Evolutionary conservation across 2,329 filamentous ascomycete genomes (phyloP), one percentile per base, ranked within the genome.

Genomic region (Rhytidhysteron rufulum): DNA sequence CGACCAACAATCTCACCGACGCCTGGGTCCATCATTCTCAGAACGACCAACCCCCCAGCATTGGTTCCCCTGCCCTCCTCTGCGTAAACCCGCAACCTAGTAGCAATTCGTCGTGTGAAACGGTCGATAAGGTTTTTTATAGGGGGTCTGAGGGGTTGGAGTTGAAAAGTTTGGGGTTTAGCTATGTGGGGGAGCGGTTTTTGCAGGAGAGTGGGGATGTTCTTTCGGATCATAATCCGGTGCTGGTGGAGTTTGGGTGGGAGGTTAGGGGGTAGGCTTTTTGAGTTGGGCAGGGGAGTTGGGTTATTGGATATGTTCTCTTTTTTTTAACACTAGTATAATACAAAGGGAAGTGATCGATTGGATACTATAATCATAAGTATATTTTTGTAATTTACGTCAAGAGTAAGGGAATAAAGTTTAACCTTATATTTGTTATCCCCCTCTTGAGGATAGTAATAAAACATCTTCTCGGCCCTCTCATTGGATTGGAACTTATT

Each of bases 121-220:
- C 75, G 3, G 79, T 85, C 27, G 82, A 85, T 63, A 86, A 85
- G 63, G 67, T 83, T 34, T 75, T 83, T 50, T 83, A 79, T 65
- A 74, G 79, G 27, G 69, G 70, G 22, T 71, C 70, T 15, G 51
- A 69, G n/a, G 49, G 73, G 3, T 48, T 80, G 4, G 55, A 53
- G 21, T 66, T 83, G 3, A 48, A 55, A 1, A 76, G 77, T 0
- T 73, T 66, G 1, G 57, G 55, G 17, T 82, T 77, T 56, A 67
- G 65, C 51, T 85, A 85, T 57, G 75, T 73, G 10, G 71, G 75
- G 32, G 51, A 53, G 32, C 70, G 68, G 50, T 86, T 85, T 64
- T 60, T 83, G 11, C 74, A 81, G 54, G 34, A 68, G 3, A 66
- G 80, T 47, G 79, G 78, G 20, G 72, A 57, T 44, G 67, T 82